Base-by-base conservation (phyloP, 1,284 basidiomycete species). In the Cryptococcus amylolentus region DNA sequence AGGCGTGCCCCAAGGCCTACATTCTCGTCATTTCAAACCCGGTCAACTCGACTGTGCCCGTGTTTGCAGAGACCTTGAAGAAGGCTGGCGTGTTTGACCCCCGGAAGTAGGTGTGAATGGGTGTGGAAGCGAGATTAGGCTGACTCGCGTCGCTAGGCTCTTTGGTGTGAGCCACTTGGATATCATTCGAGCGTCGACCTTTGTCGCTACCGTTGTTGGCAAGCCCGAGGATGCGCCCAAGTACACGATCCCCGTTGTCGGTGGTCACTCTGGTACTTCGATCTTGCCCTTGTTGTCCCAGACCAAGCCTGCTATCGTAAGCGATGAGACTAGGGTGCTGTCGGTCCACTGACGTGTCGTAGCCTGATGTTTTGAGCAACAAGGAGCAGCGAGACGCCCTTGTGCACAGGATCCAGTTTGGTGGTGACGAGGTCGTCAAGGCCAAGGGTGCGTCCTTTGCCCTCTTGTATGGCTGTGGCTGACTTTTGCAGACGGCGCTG, bases 271-370 rank as follows among this genome's bases (percentile, higher is more conserved):
- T 46, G 95, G 96, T 67, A 83, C 88, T 48, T 98, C 95, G 60
- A 98, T 98, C 74, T 88, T 98, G 26, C 95, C 95, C 44, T 83
- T 98, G 49, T 86, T 98, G 70, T 91, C 89, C 45, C 95, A 98
- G 81, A 82, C 83, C 47, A 65, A 77, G 63, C 76, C 76, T 54
- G 58, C 66, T 60, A 73, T 73, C 54, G 70, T 72, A 52, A 61
- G 68, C 9, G 35, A 14, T 23, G 23, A 23, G 23, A 23, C 23
- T 23, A 23, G 23, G 23, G 0, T 23, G 23, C 23, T 23, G 23
- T 23, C 23, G 23, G 23, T 23, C 23, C 2, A 45, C 60, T 59
- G 28, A 59, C 49, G 31, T 31, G 16, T 28, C 60, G 60, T 68
- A 74, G 58, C 49, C 67, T 40, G 69, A 67, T 28, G 63, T 77